Evolutionary conservation across 371 early-diverging fungal genomes (phyloP).

Genomic region (Mortierella sp.): DNA sequence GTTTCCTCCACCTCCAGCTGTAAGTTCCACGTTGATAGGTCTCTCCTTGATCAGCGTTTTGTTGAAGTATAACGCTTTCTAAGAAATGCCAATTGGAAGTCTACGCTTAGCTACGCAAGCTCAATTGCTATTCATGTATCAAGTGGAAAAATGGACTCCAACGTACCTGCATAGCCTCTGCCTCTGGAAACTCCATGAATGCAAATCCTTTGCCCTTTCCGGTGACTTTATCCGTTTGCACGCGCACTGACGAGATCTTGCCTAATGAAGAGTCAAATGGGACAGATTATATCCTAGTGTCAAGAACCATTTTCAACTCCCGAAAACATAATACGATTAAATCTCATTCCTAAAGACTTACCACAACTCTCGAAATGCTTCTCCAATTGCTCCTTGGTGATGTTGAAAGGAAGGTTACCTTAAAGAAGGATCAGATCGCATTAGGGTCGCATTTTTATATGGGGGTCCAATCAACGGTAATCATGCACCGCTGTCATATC

Average conservation of each 20-base stretch:
- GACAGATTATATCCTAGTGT: background rate
- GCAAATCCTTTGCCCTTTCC: constrained; percentile 83
- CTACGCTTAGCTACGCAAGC: background rate
- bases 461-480: too few species aligned
- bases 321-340: too few species aligned
- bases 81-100: background rate
- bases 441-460: background rate
- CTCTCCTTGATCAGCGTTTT: constrained; percentile 72
- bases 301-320: too few species aligned
- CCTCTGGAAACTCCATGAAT: constrained; percentile 77
- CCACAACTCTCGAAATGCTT: constrained; percentile 71
- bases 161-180: constrained; percentile 66
- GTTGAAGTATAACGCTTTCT: constrained; percentile 78
- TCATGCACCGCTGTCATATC: too few species aligned
- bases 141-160: too few species aligned
- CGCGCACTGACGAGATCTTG: constrained; percentile 68
- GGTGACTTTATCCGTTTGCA: constrained; percentile 79
- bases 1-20: constrained; percentile 86
- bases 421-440: background rate
- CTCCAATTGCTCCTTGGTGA: constrained; percentile 73
- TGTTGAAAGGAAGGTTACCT: constrained; percentile 77
- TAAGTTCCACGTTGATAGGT: constrained; percentile 83
- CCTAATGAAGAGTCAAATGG: constrained; percentile 42
- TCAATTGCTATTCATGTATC: too few species aligned
- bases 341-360: too few species aligned